Evolutionary conservation across 108 stramenopile species (phyloP), one percentile per base, ranked within the genome.

Genomic region (Cylindrotheca fusiformis): DNA sequence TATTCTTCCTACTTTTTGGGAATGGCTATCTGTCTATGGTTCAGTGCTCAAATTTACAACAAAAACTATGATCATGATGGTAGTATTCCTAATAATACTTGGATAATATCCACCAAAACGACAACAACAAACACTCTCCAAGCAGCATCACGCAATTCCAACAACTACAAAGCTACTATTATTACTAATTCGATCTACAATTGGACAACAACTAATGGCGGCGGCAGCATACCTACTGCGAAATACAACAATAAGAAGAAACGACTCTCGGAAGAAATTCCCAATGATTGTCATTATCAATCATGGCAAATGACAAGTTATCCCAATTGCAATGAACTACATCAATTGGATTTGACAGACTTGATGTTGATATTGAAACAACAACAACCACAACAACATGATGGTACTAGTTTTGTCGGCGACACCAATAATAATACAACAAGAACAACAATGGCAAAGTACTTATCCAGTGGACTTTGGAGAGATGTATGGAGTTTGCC

Each of bases 241-340:
- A 41, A 41, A 14, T 6, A 56, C n/a, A 51, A n/a, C 4, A 51
- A n/a, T 19, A 51, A 51, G 50, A 51, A 51, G 20, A 8, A 22
- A 51, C 5, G 50, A 6, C 4, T 19, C 21, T 19, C 4, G 20
- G 50, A 51, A n/a, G 20, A 19, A 8, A n/a, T 51, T 21, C 21
- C 50, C 5, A n/a, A 56, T 56, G 55, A 31, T 56, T 56, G 55
- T 20, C 30, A 56, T n/a, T 56, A 56, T 29, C 52, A 53, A 48
- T 10, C 27, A 26, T 93, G 91, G 91, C 87, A 88, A 76, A 67
- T 54, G 8, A 63, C 59, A 21, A 59, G 74, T 49, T 84, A 71
- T 64, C 84, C 86, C 1, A 84, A 69, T 69, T 89, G 91, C 55
- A 88, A 87, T 61, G 68, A 71, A 20, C 60, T 93, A 21, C 91